Base-by-base conservation (phyloP, 2,329 filamentous ascomycete genomes). In the Pseudocercospora musae region DNA sequence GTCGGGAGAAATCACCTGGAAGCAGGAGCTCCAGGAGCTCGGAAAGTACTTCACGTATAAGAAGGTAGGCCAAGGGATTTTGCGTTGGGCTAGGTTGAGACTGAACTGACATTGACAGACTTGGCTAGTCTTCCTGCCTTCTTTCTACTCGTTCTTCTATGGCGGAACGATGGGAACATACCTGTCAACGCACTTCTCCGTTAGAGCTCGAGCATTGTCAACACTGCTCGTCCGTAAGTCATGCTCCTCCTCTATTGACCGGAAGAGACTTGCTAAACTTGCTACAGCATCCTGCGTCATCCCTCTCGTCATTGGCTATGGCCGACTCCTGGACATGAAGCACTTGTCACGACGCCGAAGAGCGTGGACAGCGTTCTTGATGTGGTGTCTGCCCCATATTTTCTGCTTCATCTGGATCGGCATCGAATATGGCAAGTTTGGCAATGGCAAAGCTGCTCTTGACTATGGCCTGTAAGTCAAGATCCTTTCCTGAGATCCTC, bases 121-220 rank as follows among this genome's bases (percentile, higher is more conserved):
- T n/a, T 66, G 63, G 73, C 73, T 76, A 3, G 68, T 76, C 44
- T 72, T 74, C 52, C 60, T 76, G 8, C 75, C 75, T 0, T 70
- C 73, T 1, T 75, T 77, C 62, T 77, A 76, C 66, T 76, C 75
- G 1, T 78, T 77, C 69, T 78, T 77, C 68, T 77, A 74, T 20
- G 75, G 75, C 27, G 76, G 75, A 27, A 75, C 73, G 1, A 72
- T 76, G 73, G 74, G 74, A 2, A 77, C 75, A 1, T 76, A 76
- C 57, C 66, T 75, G 6, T 71, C 72, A 4, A 62, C 72, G 3
- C 73, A 75, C 62, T 75, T 76, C 61, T 73, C 71, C 3, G 74
- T 76, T 15, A 66, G 74, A 31, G 63, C 74, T 6, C 73, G 74
- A 27, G 74, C 72, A 2, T 44, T 74, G 5, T 75, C 74, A 2